phyloP scores from a whole-genome alignment of 805 yeast species.

The Pichia cephalocereana region DNA sequence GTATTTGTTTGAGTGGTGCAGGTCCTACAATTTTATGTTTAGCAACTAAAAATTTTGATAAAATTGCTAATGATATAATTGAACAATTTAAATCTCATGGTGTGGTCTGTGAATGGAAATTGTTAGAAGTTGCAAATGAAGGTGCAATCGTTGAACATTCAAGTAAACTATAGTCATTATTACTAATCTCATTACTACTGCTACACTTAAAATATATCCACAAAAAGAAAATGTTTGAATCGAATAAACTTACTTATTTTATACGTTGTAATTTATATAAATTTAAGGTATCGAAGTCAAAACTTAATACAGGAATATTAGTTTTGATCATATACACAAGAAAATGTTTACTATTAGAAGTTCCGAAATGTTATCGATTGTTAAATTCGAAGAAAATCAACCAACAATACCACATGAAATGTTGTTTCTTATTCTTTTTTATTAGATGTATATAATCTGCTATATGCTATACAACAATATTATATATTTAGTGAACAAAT shows the following conservation, averaged over 20 bases:
- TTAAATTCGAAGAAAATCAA: no score
- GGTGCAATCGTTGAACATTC: conserved; percentile 59
- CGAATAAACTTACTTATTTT: conserved; percentile 1
- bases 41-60: conserved; percentile 82
- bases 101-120: conserved; percentile 72
- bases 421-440: no score
- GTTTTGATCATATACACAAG: not conserved
- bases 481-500: no score
- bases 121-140: conserved; percentile 78
- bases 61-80: conserved; percentile 70
- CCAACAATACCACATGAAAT: no score
- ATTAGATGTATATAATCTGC: no score
- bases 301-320: conserved; percentile 8
- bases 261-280: no score
- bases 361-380: no score
- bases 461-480: no score
- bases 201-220: no score
- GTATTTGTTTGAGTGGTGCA: conserved; percentile 94
- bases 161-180: conserved; percentile 14
- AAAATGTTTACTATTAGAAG: no score
- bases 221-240: not conserved
- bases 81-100: conserved; percentile 53
- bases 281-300: not conserved
- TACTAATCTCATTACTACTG: no score
- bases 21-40: conserved; percentile 95